phyloP scores from a whole-genome alignment of 2,329 filamentous ascomycete genomes.

The Phialophora tarda region DNA sequence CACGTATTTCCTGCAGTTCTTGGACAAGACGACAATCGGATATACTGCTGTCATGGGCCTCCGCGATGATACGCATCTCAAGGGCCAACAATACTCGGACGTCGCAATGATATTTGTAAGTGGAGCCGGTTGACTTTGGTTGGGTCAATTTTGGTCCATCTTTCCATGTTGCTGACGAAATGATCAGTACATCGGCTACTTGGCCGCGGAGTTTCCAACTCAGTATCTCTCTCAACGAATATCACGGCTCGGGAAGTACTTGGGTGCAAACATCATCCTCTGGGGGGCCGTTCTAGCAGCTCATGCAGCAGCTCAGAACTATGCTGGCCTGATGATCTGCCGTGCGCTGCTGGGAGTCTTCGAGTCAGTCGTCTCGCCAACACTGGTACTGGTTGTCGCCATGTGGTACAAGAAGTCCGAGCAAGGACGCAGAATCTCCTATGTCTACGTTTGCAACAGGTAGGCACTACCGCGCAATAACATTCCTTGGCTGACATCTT shows the following conservation, averaged over 20 bases:
- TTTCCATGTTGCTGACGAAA: background rate
- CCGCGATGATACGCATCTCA: constrained; percentile 57
- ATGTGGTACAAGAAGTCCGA: constrained; percentile 58
- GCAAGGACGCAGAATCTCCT: constrained; percentile 41
- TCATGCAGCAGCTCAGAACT: constrained; percentile 51
- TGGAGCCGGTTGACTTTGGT: background rate
- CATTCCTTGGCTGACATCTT: constrained; percentile 41
- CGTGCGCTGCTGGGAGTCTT: constrained; percentile 56
- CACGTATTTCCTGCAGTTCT: constrained; percentile 44
- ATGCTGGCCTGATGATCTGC: constrained; percentile 51
- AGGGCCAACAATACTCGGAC: constrained; percentile 58
- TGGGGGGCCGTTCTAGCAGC: constrained; percentile 55
- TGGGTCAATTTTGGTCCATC: background rate
- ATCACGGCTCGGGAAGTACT: constrained; percentile 37
- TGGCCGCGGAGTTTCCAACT: constrained; percentile 53
- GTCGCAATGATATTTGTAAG: constrained; percentile 58
- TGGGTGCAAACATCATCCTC: constrained; percentile 32
- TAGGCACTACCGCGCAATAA: background rate
- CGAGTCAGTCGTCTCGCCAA: constrained; percentile 56
- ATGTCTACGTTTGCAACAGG: constrained; percentile 41
- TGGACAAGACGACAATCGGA: constrained; percentile 43
- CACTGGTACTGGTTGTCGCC: constrained; percentile 58
- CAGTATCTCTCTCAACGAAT: constrained; percentile 45
- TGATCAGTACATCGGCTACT: constrained; percentile 54
- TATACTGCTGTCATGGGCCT: constrained; percentile 67